Percentiles rank a stretch among this genome's conserved stretches.
phyloP scores from a whole-genome alignment of 208 protist species.

The Acanthamoeba sp. region DNA sequence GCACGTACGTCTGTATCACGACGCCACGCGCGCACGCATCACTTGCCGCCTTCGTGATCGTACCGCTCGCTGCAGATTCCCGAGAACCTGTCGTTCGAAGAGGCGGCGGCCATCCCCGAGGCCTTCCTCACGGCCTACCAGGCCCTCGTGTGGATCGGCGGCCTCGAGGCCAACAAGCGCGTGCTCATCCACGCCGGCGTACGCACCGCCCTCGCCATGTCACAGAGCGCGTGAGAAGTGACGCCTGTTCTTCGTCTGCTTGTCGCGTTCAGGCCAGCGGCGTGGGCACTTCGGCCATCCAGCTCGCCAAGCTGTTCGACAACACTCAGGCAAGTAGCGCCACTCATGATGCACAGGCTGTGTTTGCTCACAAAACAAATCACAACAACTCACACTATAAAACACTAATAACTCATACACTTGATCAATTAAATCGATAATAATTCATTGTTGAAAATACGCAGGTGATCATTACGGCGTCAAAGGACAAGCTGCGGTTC shows the following conservation, averaged over 20 bases:
- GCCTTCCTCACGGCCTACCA: slow-evolving; percentile 95
- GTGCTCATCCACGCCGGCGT: slow-evolving; percentile 93
- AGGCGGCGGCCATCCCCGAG: slow-evolving; percentile 94
- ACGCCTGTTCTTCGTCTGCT: neutral
- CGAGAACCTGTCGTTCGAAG: slow-evolving; percentile 90
- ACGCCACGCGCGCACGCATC: neutral
- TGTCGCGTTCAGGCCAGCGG: slow-evolving; percentile 87
- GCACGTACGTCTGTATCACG: neutral
- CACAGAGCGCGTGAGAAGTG: neutral
- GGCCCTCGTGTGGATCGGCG: slow-evolving; percentile 89
- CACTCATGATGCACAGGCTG: neutral
- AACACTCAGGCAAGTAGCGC: neutral
- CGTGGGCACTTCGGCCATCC: slow-evolving; percentile 92
- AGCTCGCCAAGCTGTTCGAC: slow-evolving; percentile 90
- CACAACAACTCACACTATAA: too few species aligned
- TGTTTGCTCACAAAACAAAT: too few species aligned
- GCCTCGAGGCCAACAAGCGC: slow-evolving; percentile 84
- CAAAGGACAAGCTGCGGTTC: slow-evolving; percentile 77
- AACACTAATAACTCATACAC: too few species aligned
- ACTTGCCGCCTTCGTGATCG: too few species aligned
- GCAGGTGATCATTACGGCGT: slow-evolving; percentile 57
- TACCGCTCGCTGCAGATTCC: slow-evolving; percentile 85
- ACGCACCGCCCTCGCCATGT: neutral
- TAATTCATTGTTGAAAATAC: neutral
- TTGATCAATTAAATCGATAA: too few species aligned